Evolutionary conservation across 345 rosid species (phyloP), one percentile per base, ranked within the genome.

Genomic region (Populus davidiana): DNA sequence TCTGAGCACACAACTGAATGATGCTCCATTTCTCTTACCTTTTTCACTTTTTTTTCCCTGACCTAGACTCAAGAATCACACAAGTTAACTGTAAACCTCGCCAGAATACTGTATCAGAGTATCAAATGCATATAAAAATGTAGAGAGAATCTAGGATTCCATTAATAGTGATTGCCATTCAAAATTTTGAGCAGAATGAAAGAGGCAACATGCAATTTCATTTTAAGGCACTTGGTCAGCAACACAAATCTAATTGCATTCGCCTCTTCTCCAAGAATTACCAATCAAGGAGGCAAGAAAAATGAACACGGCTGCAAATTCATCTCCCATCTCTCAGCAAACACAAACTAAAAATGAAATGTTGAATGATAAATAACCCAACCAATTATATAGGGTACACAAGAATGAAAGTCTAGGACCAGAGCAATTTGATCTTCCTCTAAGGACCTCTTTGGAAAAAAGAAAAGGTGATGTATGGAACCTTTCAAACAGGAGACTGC

Each of bases 31-130:
- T 86, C 92, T 73, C 80, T 85, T 59, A 83, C 82, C 79, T 85
- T 86, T 83, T 91, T 91, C 78, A 78, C 75, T 74, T 85, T 85
- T 14, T 39, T 80, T 70, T 86, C 91, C 79, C 85, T 91, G 67
- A 91, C 86, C 91, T 91, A 67, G 78, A 50, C 70, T 68, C 67
- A 76, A 35, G 74, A 77, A 68, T 77, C 76, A 82, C 33, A 70
- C 31, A 67, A 39, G 35, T 33, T n/a, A 67, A 25, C 39, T 13
- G 62, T 67, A 31, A 31, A 41, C 49, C 76, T 18, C 43, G 2
- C 52, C 63, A 69, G 38, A 75, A 36, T 12, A 82, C 73, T 50
- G 27, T 63, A 41, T 36, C 62, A 73, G 27, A n/a, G 29, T 6
- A 16, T 33, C 14, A 77, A 67, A 67, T n/a, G 27, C 72, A 72